Base-by-base conservation (phyloP, 164 flowering plant genomes). In the Dillenia suffruticosa region DNA sequence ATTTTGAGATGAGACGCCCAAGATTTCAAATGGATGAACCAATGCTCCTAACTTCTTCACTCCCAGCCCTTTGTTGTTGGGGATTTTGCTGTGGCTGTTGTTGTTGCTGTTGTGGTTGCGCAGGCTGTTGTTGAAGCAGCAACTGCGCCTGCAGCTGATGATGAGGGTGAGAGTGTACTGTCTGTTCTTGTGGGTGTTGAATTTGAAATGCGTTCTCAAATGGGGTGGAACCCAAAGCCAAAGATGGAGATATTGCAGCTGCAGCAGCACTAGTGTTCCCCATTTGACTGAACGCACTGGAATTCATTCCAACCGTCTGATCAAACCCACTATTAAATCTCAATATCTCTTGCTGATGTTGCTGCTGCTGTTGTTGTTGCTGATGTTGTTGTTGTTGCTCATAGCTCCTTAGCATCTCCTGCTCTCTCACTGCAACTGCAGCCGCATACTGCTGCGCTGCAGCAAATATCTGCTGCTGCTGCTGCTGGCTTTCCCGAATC, bases 311-410 rank as follows among this genome's bases (percentile, higher is more conserved):
- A 16, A 11, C 24, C 10, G 32, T 22, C 5, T 13, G 45, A 22
- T 69, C 72, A 54, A 52, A 59, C 0, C 63, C 72, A 4, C 48
- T 16, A 53, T 53, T 54, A 15, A 51, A 68, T 17, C 47, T 65
- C 44, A 46, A 52, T 22, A 68, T 59, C 51, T 69, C 67, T 16
- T 66, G 65, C 17, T 61, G 60, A 5, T 15, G 57, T 43, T 54
- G 57, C 19, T 66, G 65, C 17, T 61, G 60, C 3, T 15, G 56
- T n/a, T 54, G 56, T 43, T 44, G 51, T 13, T 54, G 58, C 12
- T 66, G 69, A 2, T 66, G 70, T 1, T 69, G 63, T 3, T 66
- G 69, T 6, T 66, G 70, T 3, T 69, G 63, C 2, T 66, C 67
- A 19, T 52, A 62, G 26, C 45, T 65, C 22, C 74, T 61, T 59